phyloP scores from a whole-genome alignment of 2,329 filamentous ascomycete genomes.

The Epichloe amarillans region DNA sequence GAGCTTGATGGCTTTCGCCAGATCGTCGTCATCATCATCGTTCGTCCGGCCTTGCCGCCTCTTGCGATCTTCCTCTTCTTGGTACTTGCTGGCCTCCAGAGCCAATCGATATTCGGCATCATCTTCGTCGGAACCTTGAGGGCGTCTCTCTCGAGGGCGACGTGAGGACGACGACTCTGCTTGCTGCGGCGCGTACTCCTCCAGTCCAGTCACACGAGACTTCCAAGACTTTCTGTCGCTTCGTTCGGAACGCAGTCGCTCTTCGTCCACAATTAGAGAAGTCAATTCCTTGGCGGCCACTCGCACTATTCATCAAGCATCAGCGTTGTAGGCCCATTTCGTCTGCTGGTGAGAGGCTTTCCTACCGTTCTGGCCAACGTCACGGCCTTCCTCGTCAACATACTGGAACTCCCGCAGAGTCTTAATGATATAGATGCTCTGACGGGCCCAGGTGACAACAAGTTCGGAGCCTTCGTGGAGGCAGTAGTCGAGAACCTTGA shows the following conservation, averaged over 20 bases:
- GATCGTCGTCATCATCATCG: slow-evolving; percentile 60
- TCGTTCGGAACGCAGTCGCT: slow-evolving; percentile 77
- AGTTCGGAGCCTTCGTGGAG: slow-evolving; percentile 93
- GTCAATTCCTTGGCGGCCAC: slow-evolving; percentile 94
- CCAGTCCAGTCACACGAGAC: slow-evolving; percentile 83
- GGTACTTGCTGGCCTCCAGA: slow-evolving; percentile 86
- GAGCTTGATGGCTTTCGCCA: slow-evolving; percentile 87
- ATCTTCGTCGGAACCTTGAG: slow-evolving; percentile 54
- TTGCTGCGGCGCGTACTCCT: slow-evolving; percentile 53
- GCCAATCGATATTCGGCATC: slow-evolving; percentile 85
- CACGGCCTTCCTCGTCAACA: slow-evolving; percentile 85
- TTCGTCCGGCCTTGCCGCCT: slow-evolving; percentile 53
- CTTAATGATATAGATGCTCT: slow-evolving; percentile 98
- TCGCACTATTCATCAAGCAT: slow-evolving; percentile 48
- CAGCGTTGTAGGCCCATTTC: slow-evolving; percentile 4
- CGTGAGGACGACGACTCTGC: slow-evolving; percentile 26
- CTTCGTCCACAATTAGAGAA: slow-evolving; percentile 82
- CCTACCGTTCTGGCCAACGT: slow-evolving; percentile 93
- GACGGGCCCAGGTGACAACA: slow-evolving; percentile 93
- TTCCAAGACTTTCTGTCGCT: slow-evolving; percentile 93
- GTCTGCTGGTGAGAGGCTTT: slow-evolving; percentile 5
- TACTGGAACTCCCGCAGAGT: slow-evolving; percentile 95
- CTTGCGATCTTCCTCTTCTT: slow-evolving; percentile 78
- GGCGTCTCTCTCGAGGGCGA: slow-evolving; percentile 34
- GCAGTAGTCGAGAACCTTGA: slow-evolving; percentile 97